phyloP scores from a whole-genome alignment of 2,329 filamentous ascomycete genomes.

The Arthrocladium fulminans region DNA sequence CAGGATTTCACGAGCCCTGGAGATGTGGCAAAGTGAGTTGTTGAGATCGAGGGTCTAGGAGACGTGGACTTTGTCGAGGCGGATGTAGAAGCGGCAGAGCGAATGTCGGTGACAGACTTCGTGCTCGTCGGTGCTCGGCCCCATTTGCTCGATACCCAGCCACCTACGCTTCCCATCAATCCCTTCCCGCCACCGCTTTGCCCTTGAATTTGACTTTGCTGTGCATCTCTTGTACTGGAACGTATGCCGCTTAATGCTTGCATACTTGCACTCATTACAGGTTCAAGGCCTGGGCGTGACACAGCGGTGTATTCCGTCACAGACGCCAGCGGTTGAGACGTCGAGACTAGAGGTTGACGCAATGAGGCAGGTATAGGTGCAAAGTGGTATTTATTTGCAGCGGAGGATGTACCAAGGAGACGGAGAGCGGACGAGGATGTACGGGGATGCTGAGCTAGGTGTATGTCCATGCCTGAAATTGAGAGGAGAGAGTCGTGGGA shows the following conservation, averaged over 20 bases:
- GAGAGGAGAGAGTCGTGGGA: slow-evolving; percentile 90
- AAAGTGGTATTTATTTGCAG: slow-evolving; percentile 18
- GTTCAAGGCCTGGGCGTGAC: slow-evolving; percentile 32
- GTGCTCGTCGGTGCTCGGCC: slow-evolving; percentile 41
- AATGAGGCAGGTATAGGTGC: slow-evolving; percentile 23
- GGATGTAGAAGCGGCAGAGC: slow-evolving; percentile 11
- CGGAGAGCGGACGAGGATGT: slow-evolving; percentile 55
- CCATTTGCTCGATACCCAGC: slow-evolving; percentile 59
- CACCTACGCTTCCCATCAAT: slow-evolving; percentile 51
- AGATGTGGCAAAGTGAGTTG: background rate
- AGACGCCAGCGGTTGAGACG: slow-evolving; percentile 46
- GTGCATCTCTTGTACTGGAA: slow-evolving; percentile 19
- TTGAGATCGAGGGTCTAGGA: background rate
- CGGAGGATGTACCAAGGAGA: slow-evolving; percentile 6
- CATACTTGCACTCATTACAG: slow-evolving; percentile 12
- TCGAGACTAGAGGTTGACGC: slow-evolving; percentile 10
- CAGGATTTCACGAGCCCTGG: background rate
- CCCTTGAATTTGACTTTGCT: slow-evolving; percentile 17
- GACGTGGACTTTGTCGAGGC: background rate
- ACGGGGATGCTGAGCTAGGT: slow-evolving; percentile 56
- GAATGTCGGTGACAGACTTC: slow-evolving; percentile 24
- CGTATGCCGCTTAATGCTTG: slow-evolving; percentile 20
- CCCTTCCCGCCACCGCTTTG: no score
- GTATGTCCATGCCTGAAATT: slow-evolving; percentile 78
- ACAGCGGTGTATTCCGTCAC: slow-evolving; percentile 46